phyloP scores from a whole-genome alignment of 306 rosid genomes.

The Ormosia semicastrata region DNA sequence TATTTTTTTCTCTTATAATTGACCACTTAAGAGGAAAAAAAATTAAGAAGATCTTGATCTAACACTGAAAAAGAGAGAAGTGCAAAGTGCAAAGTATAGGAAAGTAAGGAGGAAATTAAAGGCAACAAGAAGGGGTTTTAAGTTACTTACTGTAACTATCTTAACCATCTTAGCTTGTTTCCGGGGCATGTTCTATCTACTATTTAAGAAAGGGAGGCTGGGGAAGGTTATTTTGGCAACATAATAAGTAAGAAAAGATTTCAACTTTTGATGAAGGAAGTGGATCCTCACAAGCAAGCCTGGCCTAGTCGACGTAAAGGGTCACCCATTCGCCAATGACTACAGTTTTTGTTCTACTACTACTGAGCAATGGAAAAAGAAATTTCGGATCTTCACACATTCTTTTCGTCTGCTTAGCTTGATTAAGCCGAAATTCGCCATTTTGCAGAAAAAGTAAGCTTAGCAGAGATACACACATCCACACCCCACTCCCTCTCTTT shows the following conservation, averaged over 20 bases:
- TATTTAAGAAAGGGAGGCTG: not conserved
- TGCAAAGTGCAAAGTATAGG: not conserved
- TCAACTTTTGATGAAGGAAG: not conserved
- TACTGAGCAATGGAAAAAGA: not conserved
- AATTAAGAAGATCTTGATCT: too few relatives aligned
- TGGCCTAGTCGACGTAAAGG: constrained; percentile 17
- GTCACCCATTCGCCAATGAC: not conserved
- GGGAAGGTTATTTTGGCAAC: not conserved
- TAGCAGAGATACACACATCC: not conserved
- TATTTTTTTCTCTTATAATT: too few relatives aligned
- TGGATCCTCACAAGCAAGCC: not conserved
- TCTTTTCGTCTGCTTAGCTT: not conserved
- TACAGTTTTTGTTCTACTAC: not conserved
- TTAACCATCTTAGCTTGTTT: not conserved
- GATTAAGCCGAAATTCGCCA: not conserved
- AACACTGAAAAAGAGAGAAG: not conserved
- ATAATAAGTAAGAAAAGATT: not conserved
- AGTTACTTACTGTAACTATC: not conserved
- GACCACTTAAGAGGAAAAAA: too few relatives aligned
- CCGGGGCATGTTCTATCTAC: not conserved
- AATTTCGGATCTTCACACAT: constrained; percentile 1
- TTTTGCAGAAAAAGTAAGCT: not conserved
- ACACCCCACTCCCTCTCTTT: not conserved
- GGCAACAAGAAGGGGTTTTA: not conserved
- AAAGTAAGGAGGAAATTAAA: not conserved